A percentile compares a stretch with the other conserved stretches of the same genome.
Conservation (phyloP, 2,329 filamentous ascomycete genomes). For the Aureobasidium vineae region DNA sequence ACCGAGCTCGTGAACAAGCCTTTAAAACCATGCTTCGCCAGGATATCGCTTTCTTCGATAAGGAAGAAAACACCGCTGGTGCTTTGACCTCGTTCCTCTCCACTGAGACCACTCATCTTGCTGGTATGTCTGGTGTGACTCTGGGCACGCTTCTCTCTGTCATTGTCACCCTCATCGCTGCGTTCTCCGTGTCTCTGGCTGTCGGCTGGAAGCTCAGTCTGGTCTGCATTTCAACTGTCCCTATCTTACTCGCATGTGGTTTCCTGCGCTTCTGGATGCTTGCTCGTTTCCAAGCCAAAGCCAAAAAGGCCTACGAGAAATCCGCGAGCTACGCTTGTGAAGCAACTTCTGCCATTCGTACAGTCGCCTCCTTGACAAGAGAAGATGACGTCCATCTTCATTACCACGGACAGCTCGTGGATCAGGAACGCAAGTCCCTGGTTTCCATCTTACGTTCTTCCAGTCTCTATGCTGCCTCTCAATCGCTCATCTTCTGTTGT, state of each 20-base stretch:
- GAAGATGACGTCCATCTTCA: constrained; percentile 74
- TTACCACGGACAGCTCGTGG: constrained; percentile 66
- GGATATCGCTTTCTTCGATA: constrained; percentile 89
- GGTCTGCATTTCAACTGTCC: constrained; percentile 76
- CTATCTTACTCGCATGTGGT: constrained; percentile 74
- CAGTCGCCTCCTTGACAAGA: constrained; percentile 84
- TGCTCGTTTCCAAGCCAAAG: constrained; percentile 72
- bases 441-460: constrained; percentile 74
- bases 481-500: constrained; percentile 78
- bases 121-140: constrained; percentile 82
- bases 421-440: constrained; percentile 66
- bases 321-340: constrained; percentile 90
- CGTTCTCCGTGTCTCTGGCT: constrained; percentile 66
- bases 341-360: constrained; percentile 89
- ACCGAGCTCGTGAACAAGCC: constrained; percentile 74
- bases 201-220: constrained; percentile 87
- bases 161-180: constrained; percentile 71
- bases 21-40: constrained; percentile 89
- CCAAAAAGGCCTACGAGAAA: constrained; percentile 74
- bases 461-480: constrained; percentile 75
- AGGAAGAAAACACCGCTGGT: constrained; percentile 83
- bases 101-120: constrained; percentile 83
- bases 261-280: constrained; percentile 86
- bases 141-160: constrained; percentile 84
- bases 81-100: constrained; percentile 85